Evolutionary conservation across 2,329 filamentous ascomycete genomes (phyloP).

Genomic region (Sclerotinia sclerotiorum): DNA sequence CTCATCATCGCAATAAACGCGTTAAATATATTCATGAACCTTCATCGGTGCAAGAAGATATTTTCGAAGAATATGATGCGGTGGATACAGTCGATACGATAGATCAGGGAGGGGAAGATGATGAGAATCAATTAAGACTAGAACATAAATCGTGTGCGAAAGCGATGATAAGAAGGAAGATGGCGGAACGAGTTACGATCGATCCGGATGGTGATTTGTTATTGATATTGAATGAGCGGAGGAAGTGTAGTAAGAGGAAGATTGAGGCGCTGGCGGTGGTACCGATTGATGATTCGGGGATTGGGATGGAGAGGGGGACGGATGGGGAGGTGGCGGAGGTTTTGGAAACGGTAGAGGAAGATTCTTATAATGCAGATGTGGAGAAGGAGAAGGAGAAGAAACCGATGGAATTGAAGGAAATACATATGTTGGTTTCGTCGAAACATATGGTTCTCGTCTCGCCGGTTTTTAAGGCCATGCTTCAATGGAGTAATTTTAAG

Average conservation of each 20-base stretch:
- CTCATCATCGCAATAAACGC: slow-evolving; percentile 16
- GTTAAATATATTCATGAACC: slow-evolving; percentile 9
- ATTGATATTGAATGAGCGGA: slow-evolving; percentile 12
- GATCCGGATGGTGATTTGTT: slow-evolving; percentile 21
- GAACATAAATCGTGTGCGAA: slow-evolving; percentile 5
- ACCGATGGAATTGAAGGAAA: slow-evolving; percentile 3
- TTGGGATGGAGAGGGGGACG: slow-evolving; percentile 3
- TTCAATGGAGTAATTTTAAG: slow-evolving; percentile 29
- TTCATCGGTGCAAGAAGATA: not conserved
- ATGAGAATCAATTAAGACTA: slow-evolving; percentile 13
- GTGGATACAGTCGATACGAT: not conserved
- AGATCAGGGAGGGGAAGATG: not conserved
- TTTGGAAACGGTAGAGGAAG: not conserved
- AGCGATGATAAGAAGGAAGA: slow-evolving; percentile 4
- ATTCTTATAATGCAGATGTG: not conserved
- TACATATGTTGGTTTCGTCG: slow-evolving; percentile 30
- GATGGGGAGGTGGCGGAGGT: not conserved
- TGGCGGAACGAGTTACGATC: slow-evolving; percentile 8
- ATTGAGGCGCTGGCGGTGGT: not conserved
- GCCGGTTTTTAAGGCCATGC: slow-evolving; percentile 37
- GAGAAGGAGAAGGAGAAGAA: not conserved
- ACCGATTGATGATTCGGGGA: slow-evolving; percentile 12
- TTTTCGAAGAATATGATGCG: not conserved
- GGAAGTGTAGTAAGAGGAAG: not conserved
- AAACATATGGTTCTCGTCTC: slow-evolving; percentile 35